Percentiles rank a stretch among this genome's conserved stretches.
These are phyloP conservation scores for Fusarium scirpi DNA, from an alignment of 2,329 filamentous ascomycete species.

Conservation along the genomic window DNA sequence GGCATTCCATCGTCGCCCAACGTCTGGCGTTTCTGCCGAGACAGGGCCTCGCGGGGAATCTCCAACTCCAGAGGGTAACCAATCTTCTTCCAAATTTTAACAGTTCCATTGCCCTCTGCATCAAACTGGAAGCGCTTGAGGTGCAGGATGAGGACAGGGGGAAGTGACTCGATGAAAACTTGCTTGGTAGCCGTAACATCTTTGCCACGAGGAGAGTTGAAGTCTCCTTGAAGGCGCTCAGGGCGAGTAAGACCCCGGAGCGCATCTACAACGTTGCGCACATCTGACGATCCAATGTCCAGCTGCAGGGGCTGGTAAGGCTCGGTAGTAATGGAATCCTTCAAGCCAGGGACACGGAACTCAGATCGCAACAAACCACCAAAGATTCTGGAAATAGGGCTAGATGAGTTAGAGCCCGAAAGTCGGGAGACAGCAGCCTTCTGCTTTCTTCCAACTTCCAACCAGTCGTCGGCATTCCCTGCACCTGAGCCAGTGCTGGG, in stretches of 20 bases:
- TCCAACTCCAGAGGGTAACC: conserved; percentile 95
- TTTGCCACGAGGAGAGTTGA: conserved; percentile 81
- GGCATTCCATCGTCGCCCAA: conserved; percentile 76
- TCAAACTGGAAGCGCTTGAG: conserved; percentile 98
- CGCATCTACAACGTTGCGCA: conserved; percentile 93
- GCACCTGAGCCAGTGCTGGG: conserved; percentile 46
- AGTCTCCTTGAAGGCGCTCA: conserved; percentile 87
- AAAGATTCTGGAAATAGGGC: conserved; percentile 94
- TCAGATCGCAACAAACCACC: conserved; percentile 92
- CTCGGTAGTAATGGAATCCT: conserved; percentile 91
- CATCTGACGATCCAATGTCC: conserved; percentile 88
- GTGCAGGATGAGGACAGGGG: conserved; percentile 92
- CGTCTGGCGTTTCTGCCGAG: conserved; percentile 75
- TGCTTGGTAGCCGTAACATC: conserved; percentile 89
- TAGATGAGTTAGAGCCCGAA: conserved; percentile 79
- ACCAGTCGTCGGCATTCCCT: conserved; percentile 71
- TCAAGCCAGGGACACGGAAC: conserved; percentile 85
- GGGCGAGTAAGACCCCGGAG: conserved; percentile 85
- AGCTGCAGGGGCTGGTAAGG: conserved; percentile 95
- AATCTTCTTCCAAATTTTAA: conserved; percentile 99
- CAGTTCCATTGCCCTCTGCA: conserved; percentile 79
- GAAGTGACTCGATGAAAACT: conserved; percentile 90
- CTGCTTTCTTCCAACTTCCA: conserved; percentile 94
- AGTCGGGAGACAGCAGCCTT: conserved; percentile 87
- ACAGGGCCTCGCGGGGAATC: conserved; percentile 90